These are phyloP conservation scores for Fusarium subtropicale DNA, from an alignment of 2,329 filamentous ascomycete genomes.

Conservation along the genomic window DNA sequence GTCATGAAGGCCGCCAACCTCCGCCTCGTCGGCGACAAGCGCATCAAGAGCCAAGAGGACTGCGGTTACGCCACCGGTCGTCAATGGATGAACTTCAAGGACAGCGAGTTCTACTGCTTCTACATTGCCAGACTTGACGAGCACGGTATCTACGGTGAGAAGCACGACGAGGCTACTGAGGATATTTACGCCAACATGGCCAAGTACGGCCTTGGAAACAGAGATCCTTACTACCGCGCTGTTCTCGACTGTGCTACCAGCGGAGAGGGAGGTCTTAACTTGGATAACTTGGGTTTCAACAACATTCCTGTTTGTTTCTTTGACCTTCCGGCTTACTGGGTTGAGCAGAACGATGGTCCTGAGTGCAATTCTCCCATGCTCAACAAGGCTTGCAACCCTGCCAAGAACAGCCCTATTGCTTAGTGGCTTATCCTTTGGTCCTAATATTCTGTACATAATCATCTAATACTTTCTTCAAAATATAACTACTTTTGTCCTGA, in stretches of 20 bases:
- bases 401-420: conserved; percentile 1
- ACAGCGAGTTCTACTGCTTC: conserved; percentile 33
- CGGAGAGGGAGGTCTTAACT: background rate
- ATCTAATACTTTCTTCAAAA: background rate
- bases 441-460: background rate
- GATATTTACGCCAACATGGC: conserved; percentile 34
- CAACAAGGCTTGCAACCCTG: background rate
- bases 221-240: conserved; percentile 24
- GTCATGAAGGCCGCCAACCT: conserved; percentile 33
- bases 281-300: conserved; percentile 4
- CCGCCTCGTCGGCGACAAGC: conserved; percentile 31
- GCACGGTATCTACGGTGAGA: background rate
- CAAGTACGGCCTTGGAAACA: conserved; percentile 18
- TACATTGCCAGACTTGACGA: conserved; percentile 24
- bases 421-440: background rate
- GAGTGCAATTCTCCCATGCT: conserved; percentile 5
- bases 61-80: conserved; percentile 23
- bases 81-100: conserved; percentile 30
- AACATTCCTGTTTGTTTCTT: conserved; percentile 28
- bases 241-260: conserved; percentile 24
- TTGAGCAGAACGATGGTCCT: conserved; percentile 15
- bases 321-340: conserved; percentile 18
- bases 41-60: conserved; percentile 3
- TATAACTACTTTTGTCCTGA: background rate
- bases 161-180: conserved; percentile 9